phyloP scores from a whole-genome alignment of 1,139 yeast species.

The Sugiyamaella castrensis region DNA sequence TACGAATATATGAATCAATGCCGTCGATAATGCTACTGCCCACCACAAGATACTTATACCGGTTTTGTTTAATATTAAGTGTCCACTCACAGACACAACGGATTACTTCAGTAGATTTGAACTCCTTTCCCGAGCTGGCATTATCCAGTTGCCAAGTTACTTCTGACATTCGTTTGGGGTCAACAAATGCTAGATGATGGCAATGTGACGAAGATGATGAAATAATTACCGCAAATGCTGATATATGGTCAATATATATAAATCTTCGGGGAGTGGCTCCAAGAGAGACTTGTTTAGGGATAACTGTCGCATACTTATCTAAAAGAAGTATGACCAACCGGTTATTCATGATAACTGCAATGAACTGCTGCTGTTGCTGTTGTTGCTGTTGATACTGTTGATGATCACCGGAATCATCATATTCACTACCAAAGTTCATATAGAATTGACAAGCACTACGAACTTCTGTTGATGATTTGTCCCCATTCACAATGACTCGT shows the following conservation, averaged over 20 bases:
- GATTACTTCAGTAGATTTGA: conserved; percentile 17
- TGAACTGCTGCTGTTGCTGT: background rate
- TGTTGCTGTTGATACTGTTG: background rate
- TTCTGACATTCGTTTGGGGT: conserved; percentile 33
- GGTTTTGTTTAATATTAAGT: conserved; percentile 13
- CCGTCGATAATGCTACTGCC: conserved; percentile 18
- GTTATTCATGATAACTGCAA: conserved; percentile 49
- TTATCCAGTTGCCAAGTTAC: conserved; percentile 1
- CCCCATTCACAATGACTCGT: conserved; percentile 7
- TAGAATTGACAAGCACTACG: conserved; percentile 12
- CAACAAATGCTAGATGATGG: conserved; percentile 18
- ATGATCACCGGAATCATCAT: conserved; percentile 1
- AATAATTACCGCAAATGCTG: conserved; percentile 40
- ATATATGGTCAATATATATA: conserved; percentile 38
- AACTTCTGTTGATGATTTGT: conserved; percentile 1
- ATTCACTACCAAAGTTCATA: background rate
- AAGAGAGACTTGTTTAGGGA: conserved; percentile 38
- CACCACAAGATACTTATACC: conserved; percentile 22
- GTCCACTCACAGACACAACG: conserved; percentile 23
- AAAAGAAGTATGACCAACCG: conserved; percentile 46
- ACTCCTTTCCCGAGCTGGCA: background rate
- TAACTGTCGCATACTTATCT: conserved; percentile 22
- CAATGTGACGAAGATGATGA: conserved; percentile 7
- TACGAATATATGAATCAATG: conserved; percentile 15
- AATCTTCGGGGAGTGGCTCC: conserved; percentile 44